Evolutionary conservation across 768 basidiomycete genomes (phyloP), one percentile per base, ranked within the genome.

Genomic region (Amylocystis lapponica): DNA sequence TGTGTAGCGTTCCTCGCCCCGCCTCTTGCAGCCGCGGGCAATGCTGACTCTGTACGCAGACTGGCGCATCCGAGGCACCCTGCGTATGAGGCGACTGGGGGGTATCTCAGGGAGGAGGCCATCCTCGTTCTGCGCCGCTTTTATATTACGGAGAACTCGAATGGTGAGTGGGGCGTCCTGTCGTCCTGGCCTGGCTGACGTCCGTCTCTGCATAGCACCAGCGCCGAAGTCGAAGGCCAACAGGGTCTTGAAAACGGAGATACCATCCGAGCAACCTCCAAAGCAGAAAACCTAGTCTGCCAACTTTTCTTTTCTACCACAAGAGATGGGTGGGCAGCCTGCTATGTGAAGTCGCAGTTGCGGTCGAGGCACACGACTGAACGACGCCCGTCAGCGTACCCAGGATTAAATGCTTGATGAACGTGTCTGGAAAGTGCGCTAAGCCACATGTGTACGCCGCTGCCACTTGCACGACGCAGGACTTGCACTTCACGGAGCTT

Each of bases 131-230:
- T 81, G 1, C 66, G 79, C 8, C 63, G 75, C 33, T 82, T 81
- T 51, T 82, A 81, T 66, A 76, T 97, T 56, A 93, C 90, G 0
- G 92, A 96, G 59, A 98, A 99, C 61, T 70, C 72, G 6, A 91
- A 94, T 55, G 95, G 95, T 93, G 47, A 31, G 74, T 58, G n/a
- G 9, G 37, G 17, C 25, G 12, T 19, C 13, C 41, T 29, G 27
- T 32, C 55, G 26, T 26, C 21, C 23, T 35, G 21, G 20, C 26
- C 25, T 27, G 9, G 32, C 27, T 22, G 42, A 29, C 39, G 49
- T 26, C 40, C 32, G 33, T 19, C 30, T 8, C 36, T 43, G 19
- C 47, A 36, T 51, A 98, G 95, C 95, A 2, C 95, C 95, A 2
- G 69, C 78, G 19, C 95, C 95, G n/a, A 84, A 80, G 59, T 86